Base-by-base conservation (phyloP, 306 rosid genomes). In the Cucurbita maxima region DNA sequence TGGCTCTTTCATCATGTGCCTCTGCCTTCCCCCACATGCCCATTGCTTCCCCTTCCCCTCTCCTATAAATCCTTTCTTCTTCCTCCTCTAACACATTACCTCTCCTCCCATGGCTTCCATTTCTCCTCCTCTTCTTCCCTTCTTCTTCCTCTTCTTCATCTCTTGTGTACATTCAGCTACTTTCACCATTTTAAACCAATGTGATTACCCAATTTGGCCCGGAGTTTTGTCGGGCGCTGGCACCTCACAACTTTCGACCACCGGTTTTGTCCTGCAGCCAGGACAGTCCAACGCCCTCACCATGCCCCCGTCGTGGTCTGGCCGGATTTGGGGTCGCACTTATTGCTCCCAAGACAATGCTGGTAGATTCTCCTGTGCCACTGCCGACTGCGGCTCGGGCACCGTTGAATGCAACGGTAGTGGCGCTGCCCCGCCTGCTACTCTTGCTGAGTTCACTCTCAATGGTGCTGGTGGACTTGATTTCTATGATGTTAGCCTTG, bases 261-360 rank as follows among this genome's bases (percentile, higher is more conserved):
- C 93, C 2, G 98, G 97, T 14, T 93, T 93, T 25, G 53, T 58
- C 3, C 85, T 93, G 6, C 87, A 79, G 1, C 71, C 92, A 0
- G 94, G 88, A 0, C 85, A 87, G 6, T 90, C 96, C 45, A 86
- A 55, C 72, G 40, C 80, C 9, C 5, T 93, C 11, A 4, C 75
- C 41, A 60, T 85, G 10, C 97, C 96, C 0, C 4, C 81, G 1
- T 64, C 86, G 0, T 93, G 98, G 98, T 93, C 98, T 5, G 98
- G 98, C 71, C 90, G 98, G 15, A 58, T 93, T 0, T 93, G 98
- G 96, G 97, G 91, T 7, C 78, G 97, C 7, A 90, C 97, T 0
- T 75, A 60, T 19, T 94, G 98, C 82, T 15, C 91, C 8, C 82
- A 83, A 10, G 88, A 90, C 16, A 0, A 77, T 57, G 52, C 81